phyloP scores from a whole-genome alignment of 23 red algal species.

The Gracilariopsis chorda region DNA sequence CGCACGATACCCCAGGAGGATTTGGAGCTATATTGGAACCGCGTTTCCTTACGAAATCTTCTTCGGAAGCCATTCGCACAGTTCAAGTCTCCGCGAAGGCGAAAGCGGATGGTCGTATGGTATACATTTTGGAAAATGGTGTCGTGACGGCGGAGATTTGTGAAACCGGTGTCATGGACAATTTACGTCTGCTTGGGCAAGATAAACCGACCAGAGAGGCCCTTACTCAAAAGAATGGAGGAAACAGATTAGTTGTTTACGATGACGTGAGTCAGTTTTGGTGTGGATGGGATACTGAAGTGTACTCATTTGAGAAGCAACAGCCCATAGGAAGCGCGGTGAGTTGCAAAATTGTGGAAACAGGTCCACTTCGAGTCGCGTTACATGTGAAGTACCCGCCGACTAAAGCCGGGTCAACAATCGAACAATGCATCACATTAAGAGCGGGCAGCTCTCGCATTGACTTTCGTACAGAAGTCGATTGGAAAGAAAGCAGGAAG shows the following conservation, averaged over 20 bases:
- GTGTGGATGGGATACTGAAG: constrained; percentile 79
- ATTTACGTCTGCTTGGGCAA: background rate
- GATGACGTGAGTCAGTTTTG: constrained; percentile 74
- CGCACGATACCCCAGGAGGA: background rate
- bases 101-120: background rate
- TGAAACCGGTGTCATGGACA: background rate
- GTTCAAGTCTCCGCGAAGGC: background rate
- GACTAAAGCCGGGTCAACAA: constrained; percentile 24
- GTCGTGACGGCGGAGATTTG: constrained; percentile 20
- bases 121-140: constrained; percentile 24
- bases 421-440: constrained; percentile 51
- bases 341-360: constrained; percentile 25
- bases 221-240: constrained; percentile 29
- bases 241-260: constrained; percentile 74
- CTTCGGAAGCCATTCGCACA: background rate
- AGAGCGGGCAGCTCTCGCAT: constrained; percentile 41
- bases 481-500: constrained; percentile 74
- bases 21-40: background rate
- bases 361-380: constrained; percentile 46
- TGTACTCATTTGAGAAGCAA: constrained; percentile 70
- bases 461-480: constrained; percentile 32
- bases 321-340: constrained; percentile 16
- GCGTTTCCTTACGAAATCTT: background rate
- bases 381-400: constrained; percentile 61
- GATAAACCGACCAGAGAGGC: background rate